Base-by-base conservation (phyloP, 2,329 filamentous ascomycete species). In the Paradendryphiella salina region DNA sequence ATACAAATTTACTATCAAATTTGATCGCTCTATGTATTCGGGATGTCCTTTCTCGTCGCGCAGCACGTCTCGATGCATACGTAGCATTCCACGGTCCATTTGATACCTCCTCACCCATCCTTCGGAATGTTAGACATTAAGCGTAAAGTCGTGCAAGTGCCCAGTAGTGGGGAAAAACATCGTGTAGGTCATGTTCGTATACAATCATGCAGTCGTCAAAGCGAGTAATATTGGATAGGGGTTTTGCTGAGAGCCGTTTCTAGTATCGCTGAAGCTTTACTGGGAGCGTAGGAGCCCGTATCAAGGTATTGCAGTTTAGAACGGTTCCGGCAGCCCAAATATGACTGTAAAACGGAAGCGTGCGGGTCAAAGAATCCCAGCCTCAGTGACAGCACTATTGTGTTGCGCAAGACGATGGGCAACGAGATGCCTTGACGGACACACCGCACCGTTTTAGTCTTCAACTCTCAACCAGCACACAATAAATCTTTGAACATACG, bases 1-100 rank as follows among this genome's bases (percentile, higher is more conserved):
- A 54, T 53, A 59, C 26, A 40, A 56, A 54, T 47, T 50, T 54
- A 52, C 36, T 49, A 37, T 49, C 48, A 23, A 17, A 50, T 23
- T 23, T 31, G 11, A 36, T 21, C 14, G 23, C 11, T 39, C 35
- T 26, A 44, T 49, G 23, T 45, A 44, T 23, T 7, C 13, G 17
- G 28, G 18, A 32, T 31, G 42, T 43, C 17, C 35, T 9, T 3
- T 17, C 21, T 32, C 15, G 6, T 7, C 3, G 20, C 26, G 28
- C 28, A 17, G 18, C 21, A 35, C 14, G 26, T 26, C n/a, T 41
- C n/a, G 1, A 6, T 15, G 10, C 26, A 14, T 21, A 40, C 14
- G n/a, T 41, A 18, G 36, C 18, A 21, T 29, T 2, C 9, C 31
- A 17, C 14, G 21, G 10, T 1, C 23, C 3, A 10, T 1, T 26